phyloP scores from a whole-genome alignment of 2,329 filamentous ascomycete species.

The Endoconidiophora polonica region DNA sequence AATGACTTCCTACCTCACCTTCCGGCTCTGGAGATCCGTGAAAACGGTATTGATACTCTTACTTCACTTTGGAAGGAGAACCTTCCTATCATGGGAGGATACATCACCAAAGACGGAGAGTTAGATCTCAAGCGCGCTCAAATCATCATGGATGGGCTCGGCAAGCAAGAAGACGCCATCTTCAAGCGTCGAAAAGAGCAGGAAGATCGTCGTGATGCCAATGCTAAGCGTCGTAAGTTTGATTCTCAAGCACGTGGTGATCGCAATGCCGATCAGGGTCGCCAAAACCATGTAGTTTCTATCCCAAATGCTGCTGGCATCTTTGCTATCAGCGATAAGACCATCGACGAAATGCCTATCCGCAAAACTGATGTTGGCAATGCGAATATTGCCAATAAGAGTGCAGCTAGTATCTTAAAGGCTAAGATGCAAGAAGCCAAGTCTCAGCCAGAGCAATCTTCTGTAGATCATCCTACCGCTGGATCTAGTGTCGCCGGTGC shows the following conservation, averaged over 20 bases:
- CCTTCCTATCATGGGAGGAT: conserved; percentile 79
- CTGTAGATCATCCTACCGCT: neutral
- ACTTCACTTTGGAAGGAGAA: conserved; percentile 97
- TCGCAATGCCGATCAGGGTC: conserved; percentile 9
- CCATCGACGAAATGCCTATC: conserved; percentile 65
- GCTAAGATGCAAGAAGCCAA: conserved; percentile 47
- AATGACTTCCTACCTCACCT: conserved; percentile 97
- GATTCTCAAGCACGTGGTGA: conserved; percentile 35
- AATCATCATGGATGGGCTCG: conserved; percentile 71
- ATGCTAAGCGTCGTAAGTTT: conserved; percentile 60
- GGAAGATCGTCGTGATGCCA: conserved; percentile 69
- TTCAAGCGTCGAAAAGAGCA: conserved; percentile 76
- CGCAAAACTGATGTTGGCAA: conserved; percentile 65
- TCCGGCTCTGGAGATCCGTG: conserved; percentile 90
- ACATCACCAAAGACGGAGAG: conserved; percentile 86
- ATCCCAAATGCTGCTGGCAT: conserved; percentile 10
- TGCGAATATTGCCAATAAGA: conserved; percentile 77
- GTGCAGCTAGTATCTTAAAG: conserved; percentile 76
- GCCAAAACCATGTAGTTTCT: conserved; percentile 12
- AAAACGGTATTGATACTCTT: conserved; percentile 90
- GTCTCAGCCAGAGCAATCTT: neutral
- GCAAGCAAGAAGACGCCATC: conserved; percentile 84
- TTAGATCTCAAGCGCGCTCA: conserved; percentile 80
- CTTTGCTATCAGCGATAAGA: conserved; percentile 20
- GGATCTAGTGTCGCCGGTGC: neutral